Conservation (phyloP, 1,139 yeast species). For the Debaryomycetaceae sp. region DNA sequence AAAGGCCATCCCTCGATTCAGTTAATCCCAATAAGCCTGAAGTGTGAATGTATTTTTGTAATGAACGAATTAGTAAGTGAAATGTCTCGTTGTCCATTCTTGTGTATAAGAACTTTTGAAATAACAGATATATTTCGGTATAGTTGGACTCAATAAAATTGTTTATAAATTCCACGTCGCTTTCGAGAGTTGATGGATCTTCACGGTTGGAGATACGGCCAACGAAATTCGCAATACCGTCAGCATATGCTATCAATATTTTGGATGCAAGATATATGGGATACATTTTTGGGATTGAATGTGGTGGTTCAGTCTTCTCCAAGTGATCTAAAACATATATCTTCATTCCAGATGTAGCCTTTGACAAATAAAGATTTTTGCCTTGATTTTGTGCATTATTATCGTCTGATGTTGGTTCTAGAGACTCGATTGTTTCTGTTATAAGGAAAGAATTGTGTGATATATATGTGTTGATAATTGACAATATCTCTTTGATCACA, state of each 20-base stretch:
- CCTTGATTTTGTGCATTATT: conserved; percentile 2
- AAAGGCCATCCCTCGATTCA: conserved; percentile 57
- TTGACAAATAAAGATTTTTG: conserved; percentile 18
- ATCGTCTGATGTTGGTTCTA: conserved; percentile 6
- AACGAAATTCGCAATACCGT: conserved; percentile 63
- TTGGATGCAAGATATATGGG: conserved; percentile 55
- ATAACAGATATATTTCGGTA: conserved; percentile 44
- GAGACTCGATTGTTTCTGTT: conserved; percentile 32
- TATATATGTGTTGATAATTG: conserved; percentile 35
- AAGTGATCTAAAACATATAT: conserved; percentile 66
- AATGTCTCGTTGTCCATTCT: conserved; percentile 66
- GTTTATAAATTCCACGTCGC: conserved; percentile 36
- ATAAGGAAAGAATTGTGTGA: conserved; percentile 31
- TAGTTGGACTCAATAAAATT: conserved; percentile 43
- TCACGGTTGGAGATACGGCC: conserved; percentile 32
- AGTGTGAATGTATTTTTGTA: conserved; percentile 79
- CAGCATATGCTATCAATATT: conserved; percentile 56
- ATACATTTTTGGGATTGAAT: conserved; percentile 61
- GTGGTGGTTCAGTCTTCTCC: conserved; percentile 72
- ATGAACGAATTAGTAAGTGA: conserved; percentile 61
- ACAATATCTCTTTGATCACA: conserved; percentile 57
- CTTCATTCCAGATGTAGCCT: conserved; percentile 35
- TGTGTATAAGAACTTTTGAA: conserved; percentile 55
- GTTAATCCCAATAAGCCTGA: conserved; percentile 67
- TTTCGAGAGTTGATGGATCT: conserved; percentile 24